Base-by-base conservation (phyloP, 2,329 filamentous ascomycete species). In the Dryadomyces quercivorus region DNA sequence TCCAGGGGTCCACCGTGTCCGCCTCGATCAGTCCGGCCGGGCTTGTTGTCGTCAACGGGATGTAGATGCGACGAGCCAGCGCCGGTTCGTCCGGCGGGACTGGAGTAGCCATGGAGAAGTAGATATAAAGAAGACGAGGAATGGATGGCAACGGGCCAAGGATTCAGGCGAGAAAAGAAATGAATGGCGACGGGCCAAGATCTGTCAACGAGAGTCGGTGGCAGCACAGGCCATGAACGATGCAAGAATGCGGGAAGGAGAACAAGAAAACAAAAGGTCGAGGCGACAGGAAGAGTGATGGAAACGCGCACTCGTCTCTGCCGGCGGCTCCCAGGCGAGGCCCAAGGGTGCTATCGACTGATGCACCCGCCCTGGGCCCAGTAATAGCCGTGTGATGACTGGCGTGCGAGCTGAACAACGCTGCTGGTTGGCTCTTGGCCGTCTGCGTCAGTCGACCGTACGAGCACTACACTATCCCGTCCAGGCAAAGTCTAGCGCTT, bases 1-100 rank as follows among this genome's bases (percentile, higher is more conserved):
- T 77, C 85, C 87, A 96, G 22, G 91, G 88, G 66, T 96, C 91
- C 55, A 84, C 71, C 1, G 75, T 79, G 59, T 81, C 68, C 20
- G 81, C 81, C 66, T 84, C 77, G 46, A 84, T 69, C 36, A 84
- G 70, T 15, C 81, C 81, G 1, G 81, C 72, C 1, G 80, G 79
- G 58, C 80, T 84, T 34, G 75, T 76, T 2, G 80, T 66, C 20
- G 77, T 81, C 52, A 82, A 69, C 2, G 80, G 79, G 57, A 85
- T 83, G 50, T 73, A 63, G 63, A 85, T 82, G 57, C 81, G 77
- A 62, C 76, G 80, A 51, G 67, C 65, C 36, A 81, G 67, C 13
- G 68, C 62, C 9, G 65, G 50, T 38, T 10, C 21, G 20, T 44
- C 21, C 1, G 20, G 31, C 15, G 15, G 18, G 22, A 51, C 31